Base-by-base conservation (phyloP, 2,329 filamentous ascomycete species). In the Nigrograna mackinnonii region DNA sequence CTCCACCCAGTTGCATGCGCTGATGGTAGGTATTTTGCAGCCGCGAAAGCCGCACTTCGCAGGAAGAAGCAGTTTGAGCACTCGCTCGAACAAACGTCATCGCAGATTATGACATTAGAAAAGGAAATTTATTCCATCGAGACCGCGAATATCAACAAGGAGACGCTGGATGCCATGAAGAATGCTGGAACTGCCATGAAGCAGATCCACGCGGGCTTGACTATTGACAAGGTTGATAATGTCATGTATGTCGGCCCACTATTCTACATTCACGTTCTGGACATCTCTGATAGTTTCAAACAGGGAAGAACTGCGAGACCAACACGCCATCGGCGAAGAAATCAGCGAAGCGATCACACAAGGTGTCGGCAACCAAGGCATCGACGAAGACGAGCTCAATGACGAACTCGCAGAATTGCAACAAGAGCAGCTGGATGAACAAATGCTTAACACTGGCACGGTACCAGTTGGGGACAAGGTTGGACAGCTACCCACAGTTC, bases 81-180 rank as follows among this genome's bases (percentile, higher is more conserved):
- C 70, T 89, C 89, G 43, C 82, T 96, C 45, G 90, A 96, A 55
- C 91, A 96, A 73, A 97, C 92, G 2, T 80, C 83, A 46, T 83
- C 87, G 22, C 92, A 97, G 73, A 95, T 97, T 64, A 83, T 85
- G 59, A 95, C 94, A 17, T 79, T 99, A 33, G 94, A 99, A 70
- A 87, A 91, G 65, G 91, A 99, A 70, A 95, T 97, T 65, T 94
- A 94, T 70, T 86, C 89, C 46, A 97, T 99, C 76, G 94, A 99
- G 73, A 90, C 91, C 35, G 94, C 94, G 49, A 99, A 97, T 69
- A 96, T 99, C 77, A 99, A 99, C 79, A 86, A 92, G 73, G 91
- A 96, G 78, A 99, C 94, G 11, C 78, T 97, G 52, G 82, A 86
- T 55, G 92, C 91, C 6, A 96, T 99, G 91, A 86, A 95, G 81